Percentiles rank a stretch among this genome's conserved stretches.
Conservation (phyloP, 257 asterid species). For the Nicotiana undulata region DNA sequence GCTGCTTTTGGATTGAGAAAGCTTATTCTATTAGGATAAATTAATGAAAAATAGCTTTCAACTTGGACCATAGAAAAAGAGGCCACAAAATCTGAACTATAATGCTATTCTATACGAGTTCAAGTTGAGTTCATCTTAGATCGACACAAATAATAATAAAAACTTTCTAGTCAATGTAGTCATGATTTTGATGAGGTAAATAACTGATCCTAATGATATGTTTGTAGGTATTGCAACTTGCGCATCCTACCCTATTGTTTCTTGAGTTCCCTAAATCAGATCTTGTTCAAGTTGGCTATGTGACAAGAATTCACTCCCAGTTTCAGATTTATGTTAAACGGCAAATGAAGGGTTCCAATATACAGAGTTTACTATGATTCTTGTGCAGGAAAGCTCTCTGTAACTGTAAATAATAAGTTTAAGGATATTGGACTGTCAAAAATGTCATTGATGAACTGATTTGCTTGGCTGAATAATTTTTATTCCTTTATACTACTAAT, state of each 20-base stretch:
- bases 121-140: background rate
- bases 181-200: background rate
- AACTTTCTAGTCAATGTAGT: background rate
- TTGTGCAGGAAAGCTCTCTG: background rate
- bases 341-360: background rate
- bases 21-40: background rate
- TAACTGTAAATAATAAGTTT: too few species aligned
- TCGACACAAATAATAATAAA: background rate
- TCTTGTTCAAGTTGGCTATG: background rate
- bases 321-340: background rate
- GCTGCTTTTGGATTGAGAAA: background rate
- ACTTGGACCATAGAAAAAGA: background rate
- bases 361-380: background rate
- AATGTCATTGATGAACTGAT: background rate
- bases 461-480: background rate
- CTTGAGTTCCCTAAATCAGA: conserved; percentile 11
- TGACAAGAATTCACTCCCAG: background rate
- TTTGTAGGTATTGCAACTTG: conserved; percentile 40
- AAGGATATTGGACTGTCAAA: background rate
- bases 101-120: background rate
- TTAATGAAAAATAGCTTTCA: background rate
- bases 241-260: conserved; percentile 61
- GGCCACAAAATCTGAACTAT: background rate
- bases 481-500: background rate
- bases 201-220: background rate